Evolutionary conservation across 1,284 basidiomycete genomes (phyloP), one percentile per base, ranked within the genome.

Genomic region (Microbotryum lychnidis-dioicae): DNA sequence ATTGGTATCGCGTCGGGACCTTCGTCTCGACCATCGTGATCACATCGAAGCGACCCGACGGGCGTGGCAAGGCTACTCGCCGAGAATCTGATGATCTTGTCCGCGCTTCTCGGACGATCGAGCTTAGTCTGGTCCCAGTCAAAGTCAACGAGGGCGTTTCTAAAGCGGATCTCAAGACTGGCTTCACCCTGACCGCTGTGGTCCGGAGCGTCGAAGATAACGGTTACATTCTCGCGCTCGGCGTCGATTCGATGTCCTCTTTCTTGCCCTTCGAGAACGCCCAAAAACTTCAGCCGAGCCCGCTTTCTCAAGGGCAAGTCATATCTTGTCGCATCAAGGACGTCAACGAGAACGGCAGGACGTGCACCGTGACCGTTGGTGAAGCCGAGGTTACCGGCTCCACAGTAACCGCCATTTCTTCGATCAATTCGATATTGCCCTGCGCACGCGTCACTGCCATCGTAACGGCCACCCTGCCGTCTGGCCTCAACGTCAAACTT

Each of bases 171-270:
- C 73, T 98, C 37, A 83, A 81, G 56, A 69, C 78, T 56, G 90
- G 90, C 42, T 89, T 86, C 74, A 82, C 83, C 20, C 72, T 96
- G 56, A 82, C 86, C 0, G 88, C 84, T 12, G 83, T 87, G 51
- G 80, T 97, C 33, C 84, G 87, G 75, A 89, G 87, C 70, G 78
- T 88, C 42, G 96, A 98, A 77, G 62, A 62, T 4, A 96, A 98
- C 72, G 94, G 94, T 1, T 97, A 94, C 76, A 83, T 87, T 57
- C 80, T 98, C 23, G 89, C 94, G 68, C 78, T 94, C 44, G 96
- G 96, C 1, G 72, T 94, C 23, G 74, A 82, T 14, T 83, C 84
- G 33, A 75, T 69, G 27, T 59, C 63, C 37, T 65, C 68, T n/a
- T 67, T 64, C 62, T 57, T 69, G 46, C 54, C 65, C 23, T 63